Percentiles rank a stretch among this genome's conserved stretches.
phyloP scores from a whole-genome alignment of 202 grass and related monocot species.

The Eragrostis tef region DNA sequence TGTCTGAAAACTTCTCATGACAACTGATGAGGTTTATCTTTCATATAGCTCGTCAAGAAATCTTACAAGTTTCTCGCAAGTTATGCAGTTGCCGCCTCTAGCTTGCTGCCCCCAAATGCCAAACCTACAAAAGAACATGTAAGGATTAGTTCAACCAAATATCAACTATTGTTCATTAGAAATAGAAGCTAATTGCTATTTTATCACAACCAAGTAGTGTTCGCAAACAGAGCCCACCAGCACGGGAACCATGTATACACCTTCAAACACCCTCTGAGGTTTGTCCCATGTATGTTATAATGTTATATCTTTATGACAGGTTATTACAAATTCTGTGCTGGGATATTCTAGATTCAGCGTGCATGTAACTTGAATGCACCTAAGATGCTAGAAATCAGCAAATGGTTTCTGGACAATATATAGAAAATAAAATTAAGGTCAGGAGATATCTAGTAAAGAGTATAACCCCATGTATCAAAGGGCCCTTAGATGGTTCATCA shows the following conservation, averaged over 20 bases:
- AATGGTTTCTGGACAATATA: not conserved
- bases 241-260: constrained; percentile 8
- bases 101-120: constrained; percentile 57
- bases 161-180: constrained; percentile 2
- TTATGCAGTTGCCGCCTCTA: constrained; percentile 72
- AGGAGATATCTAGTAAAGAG: not conserved
- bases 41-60: constrained; percentile 7
- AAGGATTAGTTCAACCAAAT: constrained; percentile 28
- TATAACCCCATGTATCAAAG: constrained; percentile 4
- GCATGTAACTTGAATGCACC: not conserved
- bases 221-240: not conserved
- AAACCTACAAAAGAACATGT: constrained; percentile 53
- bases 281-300: not conserved
- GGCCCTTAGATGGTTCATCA: not conserved
- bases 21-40: not conserved
- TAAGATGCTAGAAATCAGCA: constrained; percentile 10
- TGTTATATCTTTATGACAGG: not conserved
- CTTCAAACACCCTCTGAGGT: not conserved
- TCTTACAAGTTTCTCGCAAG: constrained; percentile 74
- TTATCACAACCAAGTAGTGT: not conserved
- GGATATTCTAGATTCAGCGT: constrained; percentile 11
- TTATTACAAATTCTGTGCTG: not conserved
- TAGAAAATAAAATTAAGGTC: not conserved
- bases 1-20: not conserved
- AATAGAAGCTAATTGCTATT: not conserved